Conservation (phyloP, 441 rosid genomes). For the Erodium chrysanthum region DNA sequence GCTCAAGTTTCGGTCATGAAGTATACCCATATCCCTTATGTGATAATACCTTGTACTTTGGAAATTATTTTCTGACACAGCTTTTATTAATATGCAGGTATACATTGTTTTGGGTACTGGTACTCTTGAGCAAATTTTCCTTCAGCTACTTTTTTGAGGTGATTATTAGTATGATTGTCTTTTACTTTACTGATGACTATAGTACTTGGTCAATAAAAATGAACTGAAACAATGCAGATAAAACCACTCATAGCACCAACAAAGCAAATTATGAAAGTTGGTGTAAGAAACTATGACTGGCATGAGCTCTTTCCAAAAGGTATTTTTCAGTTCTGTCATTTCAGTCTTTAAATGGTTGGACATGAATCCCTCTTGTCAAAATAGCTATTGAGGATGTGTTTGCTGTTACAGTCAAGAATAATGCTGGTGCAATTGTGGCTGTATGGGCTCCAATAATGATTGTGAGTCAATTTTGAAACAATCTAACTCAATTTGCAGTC, state of each 20-base stretch:
- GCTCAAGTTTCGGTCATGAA: conserved; percentile 80
- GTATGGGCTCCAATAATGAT: conserved; percentile 96
- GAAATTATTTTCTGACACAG: conserved; percentile 11
- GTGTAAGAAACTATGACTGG: conserved; percentile 69
- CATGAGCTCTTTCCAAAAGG: conserved; percentile 88
- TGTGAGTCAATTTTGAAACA: conserved; percentile 42
- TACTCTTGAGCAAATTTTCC: conserved; percentile 55
- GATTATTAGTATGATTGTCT: conserved; percentile 17
- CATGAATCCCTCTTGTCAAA: not conserved
- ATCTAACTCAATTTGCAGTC: not conserved
- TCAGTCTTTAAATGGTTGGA: conserved; percentile 5
- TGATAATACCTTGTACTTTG: conserved; percentile 12
- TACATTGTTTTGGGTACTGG: conserved; percentile 81
- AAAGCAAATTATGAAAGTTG: conserved; percentile 61
- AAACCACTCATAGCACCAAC: conserved; percentile 86
- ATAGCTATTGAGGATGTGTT: conserved; percentile 16
- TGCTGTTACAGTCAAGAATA: conserved; percentile 56
- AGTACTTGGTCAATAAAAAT: not conserved
- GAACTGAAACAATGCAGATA: conserved; percentile 47
- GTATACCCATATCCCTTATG: conserved; percentile 34
- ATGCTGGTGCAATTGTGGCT: conserved; percentile 86
- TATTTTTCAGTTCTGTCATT: conserved; percentile 19
- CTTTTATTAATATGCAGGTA: conserved; percentile 40
- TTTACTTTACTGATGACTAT: not conserved
- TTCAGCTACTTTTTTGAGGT: conserved; percentile 96